Conservation (phyloP, 2,329 filamentous ascomycete species). For the Paracamarosporium sp. region DNA sequence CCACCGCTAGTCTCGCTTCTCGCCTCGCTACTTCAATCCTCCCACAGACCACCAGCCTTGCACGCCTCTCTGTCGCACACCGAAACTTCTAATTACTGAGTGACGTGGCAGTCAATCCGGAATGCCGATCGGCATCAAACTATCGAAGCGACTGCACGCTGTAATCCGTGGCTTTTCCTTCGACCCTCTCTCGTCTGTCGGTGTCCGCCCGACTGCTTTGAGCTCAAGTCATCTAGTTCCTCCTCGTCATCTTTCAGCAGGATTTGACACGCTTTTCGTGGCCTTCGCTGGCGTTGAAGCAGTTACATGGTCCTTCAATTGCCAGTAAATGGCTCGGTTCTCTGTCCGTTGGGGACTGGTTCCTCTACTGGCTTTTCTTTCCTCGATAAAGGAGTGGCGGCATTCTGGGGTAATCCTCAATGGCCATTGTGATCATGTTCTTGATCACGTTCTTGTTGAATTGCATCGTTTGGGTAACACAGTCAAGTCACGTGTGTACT, state of each 20-base stretch:
- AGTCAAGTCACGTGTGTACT: constrained; percentile 40
- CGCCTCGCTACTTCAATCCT: constrained; percentile 4
- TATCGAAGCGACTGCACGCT: not conserved
- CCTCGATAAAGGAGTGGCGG: constrained; percentile 14
- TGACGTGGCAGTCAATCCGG: not conserved
- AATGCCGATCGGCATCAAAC: not conserved
- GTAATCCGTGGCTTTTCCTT: not conserved
- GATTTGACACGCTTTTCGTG: not conserved
- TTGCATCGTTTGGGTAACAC: constrained; percentile 3
- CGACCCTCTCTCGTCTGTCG: not conserved
- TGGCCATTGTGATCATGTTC: constrained; percentile 13
- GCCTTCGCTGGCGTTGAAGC: no score
- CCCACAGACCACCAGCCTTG: constrained; percentile 1
- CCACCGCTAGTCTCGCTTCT: constrained; percentile 1
- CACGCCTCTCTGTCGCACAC: not conserved
- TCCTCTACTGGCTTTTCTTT: constrained; percentile 6
- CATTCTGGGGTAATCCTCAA: constrained; percentile 13
- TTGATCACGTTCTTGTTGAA: constrained; percentile 8
- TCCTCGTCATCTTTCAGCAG: not conserved
- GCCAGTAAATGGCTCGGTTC: not conserved
- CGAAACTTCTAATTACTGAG: not conserved
- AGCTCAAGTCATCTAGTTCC: not conserved
- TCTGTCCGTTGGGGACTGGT: not conserved
- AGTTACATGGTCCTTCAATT: not conserved
- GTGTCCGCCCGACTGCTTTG: not conserved